Base-by-base conservation (phyloP, 2,329 filamentous ascomycete species). In the Berkeleyomyces rouxiae region DNA sequence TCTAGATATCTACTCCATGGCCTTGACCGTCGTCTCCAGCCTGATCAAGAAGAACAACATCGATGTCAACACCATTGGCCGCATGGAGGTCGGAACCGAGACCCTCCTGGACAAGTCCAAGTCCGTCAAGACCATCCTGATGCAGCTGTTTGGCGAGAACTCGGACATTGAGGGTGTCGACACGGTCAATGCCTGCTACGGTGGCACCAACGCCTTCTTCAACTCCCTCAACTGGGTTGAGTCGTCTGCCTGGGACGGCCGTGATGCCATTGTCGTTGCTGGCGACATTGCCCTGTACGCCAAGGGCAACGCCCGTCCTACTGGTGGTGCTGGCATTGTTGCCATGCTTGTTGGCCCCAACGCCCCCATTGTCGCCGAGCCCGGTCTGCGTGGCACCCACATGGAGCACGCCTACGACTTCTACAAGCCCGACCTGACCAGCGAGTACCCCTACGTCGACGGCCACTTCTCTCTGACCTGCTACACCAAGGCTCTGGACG, bases 21-120 rank as follows among this genome's bases (percentile, higher is more conserved):
- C 86, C 72, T 79, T 93, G 70, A 93, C 88, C 65, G 88, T 82
- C 67, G 81, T 85, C 67, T 87, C 87, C 69, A 87, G 84, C 72
- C 84, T 93, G 67, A 78, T 93, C 70, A 82, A 82, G 75, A 92
- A 92, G 75, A 91, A 92, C 81, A 83, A 85, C 70, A 84, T 93
- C 75, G 87, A 93, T 75, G 75, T 83, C 71, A 85, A 86, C 74
- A 83, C 83, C 66, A 83, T 92, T 72, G 88, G 88, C 68, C 86
- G 87, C 70, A 79, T 92, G 70, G 88, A 92, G 77, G 88, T 92
- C 70, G 88, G 88, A 70, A 92, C 88, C 62, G 88, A 92, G 80
- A 92, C 88, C 67, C 78, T 92, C 63, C 78, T 92, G 71, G 88
- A 92, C 81, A 92, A 92, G 79, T 91, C 88, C 72, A 92, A 92